phyloP scores from a whole-genome alignment of 805 yeast genomes.

The Danielia reshetovae region DNA sequence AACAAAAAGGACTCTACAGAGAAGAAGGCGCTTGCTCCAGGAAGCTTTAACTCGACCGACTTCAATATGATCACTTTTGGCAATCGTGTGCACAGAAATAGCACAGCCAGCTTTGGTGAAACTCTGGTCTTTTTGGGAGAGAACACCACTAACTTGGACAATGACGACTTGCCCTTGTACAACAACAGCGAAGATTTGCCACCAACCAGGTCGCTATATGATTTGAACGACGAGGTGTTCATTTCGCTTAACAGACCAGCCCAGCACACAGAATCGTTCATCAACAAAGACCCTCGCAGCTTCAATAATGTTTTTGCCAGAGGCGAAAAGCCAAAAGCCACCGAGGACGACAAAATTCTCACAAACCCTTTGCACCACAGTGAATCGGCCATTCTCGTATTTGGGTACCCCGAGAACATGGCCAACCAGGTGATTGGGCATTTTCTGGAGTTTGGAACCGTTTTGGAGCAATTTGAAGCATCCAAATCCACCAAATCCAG shows the following conservation, averaged over 20 bases:
- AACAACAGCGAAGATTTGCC: constrained; percentile 42
- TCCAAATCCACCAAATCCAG: constrained; percentile 8
- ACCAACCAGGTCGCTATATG: constrained; percentile 49
- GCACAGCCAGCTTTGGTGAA: constrained; percentile 15
- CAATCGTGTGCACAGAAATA: constrained; percentile 15
- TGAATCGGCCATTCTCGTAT: constrained; percentile 73
- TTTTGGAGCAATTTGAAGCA: constrained; percentile 67
- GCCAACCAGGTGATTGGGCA: constrained; percentile 64
- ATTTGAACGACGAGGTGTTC: constrained; percentile 42
- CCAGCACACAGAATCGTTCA: constrained; percentile 36
- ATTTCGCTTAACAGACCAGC: constrained; percentile 33
- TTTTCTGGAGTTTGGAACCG: constrained; percentile 74
- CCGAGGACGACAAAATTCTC: constrained; percentile 8
- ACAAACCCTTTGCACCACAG: constrained; percentile 24
- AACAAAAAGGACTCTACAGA: constrained; percentile 7
- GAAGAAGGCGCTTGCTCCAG: constrained; percentile 4
- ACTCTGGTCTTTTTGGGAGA: constrained; percentile 17
- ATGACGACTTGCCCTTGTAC: constrained; percentile 26
- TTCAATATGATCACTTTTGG: constrained; percentile 38
- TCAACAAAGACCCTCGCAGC: constrained; percentile 43
- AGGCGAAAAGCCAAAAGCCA: constrained; percentile 9
- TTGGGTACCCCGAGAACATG: constrained; percentile 81
- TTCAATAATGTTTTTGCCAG: constrained; percentile 45
- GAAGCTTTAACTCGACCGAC: constrained; percentile 13
- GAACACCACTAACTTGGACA: constrained; percentile 23